Conservation (phyloP, 257 asterid genomes). For the Fraxinus cuspidata region DNA sequence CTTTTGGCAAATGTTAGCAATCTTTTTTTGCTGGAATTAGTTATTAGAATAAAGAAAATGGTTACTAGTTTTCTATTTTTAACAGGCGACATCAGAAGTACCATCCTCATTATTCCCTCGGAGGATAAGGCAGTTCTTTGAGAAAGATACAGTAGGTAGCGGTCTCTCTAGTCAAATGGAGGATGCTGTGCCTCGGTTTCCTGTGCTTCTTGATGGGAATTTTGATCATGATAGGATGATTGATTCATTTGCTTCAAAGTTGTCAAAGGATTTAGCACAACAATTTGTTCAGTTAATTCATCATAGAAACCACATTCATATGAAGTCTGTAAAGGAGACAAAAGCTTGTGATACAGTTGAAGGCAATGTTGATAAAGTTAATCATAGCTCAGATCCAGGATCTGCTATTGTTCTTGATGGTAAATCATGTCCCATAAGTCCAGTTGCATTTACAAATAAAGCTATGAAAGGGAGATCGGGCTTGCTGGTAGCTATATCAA, state of each 20-base stretch:
- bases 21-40: not conserved
- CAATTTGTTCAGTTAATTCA: slow-evolving; percentile 70
- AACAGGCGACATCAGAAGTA: slow-evolving; percentile 89
- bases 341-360: slow-evolving; percentile 36
- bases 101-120: slow-evolving; percentile 62
- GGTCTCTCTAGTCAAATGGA: slow-evolving; percentile 42
- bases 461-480: slow-evolving; percentile 66
- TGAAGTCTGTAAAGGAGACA: slow-evolving; percentile 34
- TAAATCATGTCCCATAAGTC: slow-evolving; percentile 40
- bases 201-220: slow-evolving; percentile 67
- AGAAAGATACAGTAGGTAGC: slow-evolving; percentile 42
- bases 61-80: slow-evolving; percentile 25
- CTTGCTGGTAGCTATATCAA: slow-evolving; percentile 74
- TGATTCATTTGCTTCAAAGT: slow-evolving; percentile 55
- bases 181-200: slow-evolving; percentile 61
- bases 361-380: slow-evolving; percentile 33
- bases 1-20: not conserved
- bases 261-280: slow-evolving; percentile 72
- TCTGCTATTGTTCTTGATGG: slow-evolving; percentile 28
- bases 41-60: slow-evolving; percentile 8
- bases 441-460: slow-evolving; percentile 43
- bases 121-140: slow-evolving; percentile 71
- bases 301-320: slow-evolving; percentile 49
- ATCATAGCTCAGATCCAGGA: slow-evolving; percentile 24
- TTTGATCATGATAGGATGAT: slow-evolving; percentile 55